These are phyloP conservation scores for Aspergillus indologenus DNA, from an alignment of 495 filamentous ascomycete genomes.

Conservation along the genomic window DNA sequence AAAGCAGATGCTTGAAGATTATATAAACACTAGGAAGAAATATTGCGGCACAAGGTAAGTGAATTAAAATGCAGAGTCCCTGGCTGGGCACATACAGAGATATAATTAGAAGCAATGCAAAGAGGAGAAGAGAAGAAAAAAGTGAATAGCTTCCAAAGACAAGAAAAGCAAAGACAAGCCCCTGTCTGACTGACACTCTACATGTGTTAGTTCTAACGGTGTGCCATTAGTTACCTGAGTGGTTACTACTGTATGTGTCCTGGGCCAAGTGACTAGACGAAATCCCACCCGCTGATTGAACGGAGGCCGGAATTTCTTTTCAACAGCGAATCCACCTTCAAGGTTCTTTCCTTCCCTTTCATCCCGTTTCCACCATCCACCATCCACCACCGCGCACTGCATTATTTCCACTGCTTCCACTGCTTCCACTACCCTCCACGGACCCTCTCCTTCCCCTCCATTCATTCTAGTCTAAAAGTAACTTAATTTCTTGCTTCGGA, in stretches of 20 bases:
- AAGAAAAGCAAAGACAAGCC: slow-evolving; percentile 3
- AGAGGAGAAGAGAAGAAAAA: background rate
- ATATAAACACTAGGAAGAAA: no score
- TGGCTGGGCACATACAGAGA: no score
- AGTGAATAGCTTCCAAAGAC: no score
- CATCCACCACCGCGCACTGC: no score
- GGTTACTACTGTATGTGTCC: no score
- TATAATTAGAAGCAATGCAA: no score
- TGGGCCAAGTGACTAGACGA: background rate
- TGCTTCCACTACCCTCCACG: background rate
- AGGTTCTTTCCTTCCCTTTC: background rate
- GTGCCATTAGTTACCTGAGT: no score
- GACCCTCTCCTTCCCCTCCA: background rate
- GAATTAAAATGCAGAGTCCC: no score
- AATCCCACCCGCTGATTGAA: background rate
- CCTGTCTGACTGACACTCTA: no score
- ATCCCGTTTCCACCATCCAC: background rate
- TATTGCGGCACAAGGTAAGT: no score
- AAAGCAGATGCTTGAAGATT: no score
- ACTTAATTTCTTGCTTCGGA: background rate
- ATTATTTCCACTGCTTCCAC: background rate
- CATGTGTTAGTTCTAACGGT: no score
- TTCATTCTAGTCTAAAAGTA: background rate
- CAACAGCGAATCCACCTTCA: background rate
- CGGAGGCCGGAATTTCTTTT: background rate